A percentile compares a stretch with the other conserved stretches of the same genome.
Evolutionary conservation across 257 asterid species (phyloP).

Genomic region (Fraxinus americana): DNA sequence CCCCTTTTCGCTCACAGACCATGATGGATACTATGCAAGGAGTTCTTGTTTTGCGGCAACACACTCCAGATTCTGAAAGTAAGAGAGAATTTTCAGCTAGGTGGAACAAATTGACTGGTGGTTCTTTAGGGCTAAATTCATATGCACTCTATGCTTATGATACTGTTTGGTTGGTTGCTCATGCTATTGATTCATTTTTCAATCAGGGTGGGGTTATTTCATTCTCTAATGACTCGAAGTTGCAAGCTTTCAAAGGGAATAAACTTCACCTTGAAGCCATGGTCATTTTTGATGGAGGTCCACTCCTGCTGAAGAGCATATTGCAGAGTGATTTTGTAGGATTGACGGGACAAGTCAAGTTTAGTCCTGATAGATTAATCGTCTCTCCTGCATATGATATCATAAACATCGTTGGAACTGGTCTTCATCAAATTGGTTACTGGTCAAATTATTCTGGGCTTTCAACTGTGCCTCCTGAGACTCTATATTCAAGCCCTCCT

Average conservation of each 20-base stretch:
- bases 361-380: conserved; percentile 55
- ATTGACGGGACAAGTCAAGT: conserved; percentile 70
- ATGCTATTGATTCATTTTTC: conserved; percentile 69
- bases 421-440: conserved; percentile 71
- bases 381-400: conserved; percentile 74
- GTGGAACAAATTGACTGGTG: conserved; percentile 60
- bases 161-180: conserved; percentile 81
- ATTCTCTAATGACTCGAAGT: conserved; percentile 62
- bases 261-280: conserved; percentile 67
- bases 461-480: conserved; percentile 67
- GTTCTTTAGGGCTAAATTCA: conserved; percentile 62
- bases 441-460: conserved; percentile 87
- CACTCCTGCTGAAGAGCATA: conserved; percentile 56
- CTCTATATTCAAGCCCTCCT: conserved; percentile 43
- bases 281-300: conserved; percentile 80
- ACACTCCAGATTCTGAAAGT: conserved; percentile 43
- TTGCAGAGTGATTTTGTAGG: conserved; percentile 67
- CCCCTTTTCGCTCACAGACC: conserved; percentile 30
- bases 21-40: conserved; percentile 47
- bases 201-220: conserved; percentile 71
- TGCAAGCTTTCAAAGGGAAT: conserved; percentile 44
- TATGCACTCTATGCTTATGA: conserved; percentile 84
- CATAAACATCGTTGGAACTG: conserved; percentile 80
- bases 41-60: conserved; percentile 45
- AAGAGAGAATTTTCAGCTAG: conserved; percentile 54